These are phyloP conservation scores for Hapsidospora chrysogenum DNA, from an alignment of 495 filamentous ascomycete species.

Conservation along the genomic window DNA sequence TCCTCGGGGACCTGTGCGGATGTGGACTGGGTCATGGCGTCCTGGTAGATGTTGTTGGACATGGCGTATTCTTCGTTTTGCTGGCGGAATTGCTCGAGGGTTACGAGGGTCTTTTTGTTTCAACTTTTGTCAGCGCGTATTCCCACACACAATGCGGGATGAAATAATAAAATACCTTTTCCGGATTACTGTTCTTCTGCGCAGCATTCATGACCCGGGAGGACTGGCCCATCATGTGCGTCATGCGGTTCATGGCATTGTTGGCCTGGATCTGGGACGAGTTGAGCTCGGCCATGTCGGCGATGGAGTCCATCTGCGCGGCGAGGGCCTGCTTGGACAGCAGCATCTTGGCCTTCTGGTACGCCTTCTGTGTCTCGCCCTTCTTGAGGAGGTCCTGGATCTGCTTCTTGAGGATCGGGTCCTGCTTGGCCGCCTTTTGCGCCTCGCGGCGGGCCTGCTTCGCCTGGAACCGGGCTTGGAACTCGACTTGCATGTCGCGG, in stretches of 20 bases:
- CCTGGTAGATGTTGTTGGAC: conserved; percentile 67
- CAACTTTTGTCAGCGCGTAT: not conserved
- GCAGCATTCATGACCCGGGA: conserved; percentile 38
- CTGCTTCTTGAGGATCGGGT: conserved; percentile 64
- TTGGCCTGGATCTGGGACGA: conserved; percentile 36
- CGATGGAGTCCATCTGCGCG: conserved; percentile 34
- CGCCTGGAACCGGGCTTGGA: conserved; percentile 57
- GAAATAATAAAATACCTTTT: conserved; percentile 28
- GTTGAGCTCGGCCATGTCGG: conserved; percentile 34
- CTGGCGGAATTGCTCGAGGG: conserved; percentile 64
- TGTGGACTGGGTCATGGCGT: conserved; percentile 58
- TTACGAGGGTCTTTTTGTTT: conserved; percentile 21
- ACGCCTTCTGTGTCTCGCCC: conserved; percentile 63
- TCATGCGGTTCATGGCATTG: conserved; percentile 39
- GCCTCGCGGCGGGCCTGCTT: conserved; percentile 72
- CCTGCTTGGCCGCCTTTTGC: conserved; percentile 67
- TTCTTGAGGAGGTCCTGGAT: conserved; percentile 60
- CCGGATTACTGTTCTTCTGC: conserved; percentile 63
- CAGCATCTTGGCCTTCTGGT: conserved; percentile 57
- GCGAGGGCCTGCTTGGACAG: conserved; percentile 36
- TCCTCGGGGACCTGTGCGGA: conserved; percentile 66
- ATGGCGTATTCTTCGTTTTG: conserved; percentile 80
- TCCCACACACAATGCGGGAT: not conserved
- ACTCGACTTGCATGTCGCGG: conserved; percentile 33
- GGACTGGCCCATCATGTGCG: conserved; percentile 32